These are phyloP conservation scores for Pistacia atlantica DNA, from an alignment of 345 rosid genomes.

Conservation along the genomic window DNA sequence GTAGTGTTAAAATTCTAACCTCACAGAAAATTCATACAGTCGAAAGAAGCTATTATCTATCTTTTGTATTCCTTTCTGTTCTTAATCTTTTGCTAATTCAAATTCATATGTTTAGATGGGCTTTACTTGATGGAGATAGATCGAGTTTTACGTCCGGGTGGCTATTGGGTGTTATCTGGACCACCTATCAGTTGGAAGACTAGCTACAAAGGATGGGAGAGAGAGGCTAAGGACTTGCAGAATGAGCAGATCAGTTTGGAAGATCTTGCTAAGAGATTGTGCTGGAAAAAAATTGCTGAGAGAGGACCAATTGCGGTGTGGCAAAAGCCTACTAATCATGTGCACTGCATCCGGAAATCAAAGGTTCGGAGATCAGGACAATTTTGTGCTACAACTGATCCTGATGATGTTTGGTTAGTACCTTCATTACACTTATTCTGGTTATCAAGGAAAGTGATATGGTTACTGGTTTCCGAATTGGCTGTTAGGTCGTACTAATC, in stretches of 20 bases:
- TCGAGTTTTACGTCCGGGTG: constrained; percentile 67
- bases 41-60: neutral
- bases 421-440: constrained; percentile 1
- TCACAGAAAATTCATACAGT: neutral
- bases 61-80: neutral
- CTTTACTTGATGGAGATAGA: constrained; percentile 73
- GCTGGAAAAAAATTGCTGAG: constrained; percentile 74
- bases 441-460: neutral
- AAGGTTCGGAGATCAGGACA: constrained; percentile 38
- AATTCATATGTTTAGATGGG: constrained; percentile 47
- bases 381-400: constrained; percentile 42
- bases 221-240: constrained; percentile 39
- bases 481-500: neutral
- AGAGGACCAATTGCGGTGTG: constrained; percentile 55
- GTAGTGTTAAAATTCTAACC: neutral
- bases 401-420: constrained; percentile 62
- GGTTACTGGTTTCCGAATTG: neutral
- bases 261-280: constrained; percentile 51
- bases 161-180: constrained; percentile 72
- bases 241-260: constrained; percentile 53
- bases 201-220: constrained; percentile 49
- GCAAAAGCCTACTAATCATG: constrained; percentile 68
- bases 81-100: neutral
- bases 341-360: constrained; percentile 45
- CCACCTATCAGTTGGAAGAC: constrained; percentile 62